These are phyloP conservation scores for Dichotomocladium elegans DNA, from an alignment of 371 early-diverging fungal species.

Conservation along the genomic window DNA sequence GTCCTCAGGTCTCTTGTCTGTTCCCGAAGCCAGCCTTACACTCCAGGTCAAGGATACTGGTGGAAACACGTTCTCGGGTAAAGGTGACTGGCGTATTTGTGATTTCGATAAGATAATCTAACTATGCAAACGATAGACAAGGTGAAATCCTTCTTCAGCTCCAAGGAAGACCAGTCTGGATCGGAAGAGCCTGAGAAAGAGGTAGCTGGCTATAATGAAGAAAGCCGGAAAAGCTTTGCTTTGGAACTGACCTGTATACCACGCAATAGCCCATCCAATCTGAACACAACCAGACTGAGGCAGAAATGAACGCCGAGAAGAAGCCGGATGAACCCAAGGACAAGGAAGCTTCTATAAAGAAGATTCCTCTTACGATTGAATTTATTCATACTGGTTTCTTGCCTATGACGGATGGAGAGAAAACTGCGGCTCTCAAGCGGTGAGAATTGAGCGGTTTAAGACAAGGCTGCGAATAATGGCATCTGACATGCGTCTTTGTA, in stretches of 20 bases:
- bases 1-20: constrained; percentile 62
- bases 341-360: constrained; percentile 32
- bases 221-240: too few species aligned
- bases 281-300: constrained; percentile 1
- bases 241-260: not conserved
- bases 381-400: constrained; percentile 36
- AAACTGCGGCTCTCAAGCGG: constrained; percentile 33
- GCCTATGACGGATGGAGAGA: constrained; percentile 37
- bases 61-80: constrained; percentile 44
- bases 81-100: not conserved
- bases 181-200: constrained; percentile 14
- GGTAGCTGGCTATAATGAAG: not conserved
- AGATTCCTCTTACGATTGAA: constrained; percentile 41
- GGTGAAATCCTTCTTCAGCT: constrained; percentile 77
- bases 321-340: constrained; percentile 6
- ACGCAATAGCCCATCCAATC: not conserved
- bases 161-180: constrained; percentile 31
- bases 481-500: not conserved
- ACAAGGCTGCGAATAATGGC: not conserved
- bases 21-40: constrained; percentile 53
- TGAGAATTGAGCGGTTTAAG: constrained; percentile 4
- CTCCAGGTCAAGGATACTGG: constrained; percentile 36
- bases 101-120: not conserved
- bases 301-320: constrained; percentile 7
- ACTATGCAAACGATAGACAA: too few species aligned